These are phyloP conservation scores for Quercus rubra DNA, from an alignment of 306 rosid species.

Conservation along the genomic window DNA sequence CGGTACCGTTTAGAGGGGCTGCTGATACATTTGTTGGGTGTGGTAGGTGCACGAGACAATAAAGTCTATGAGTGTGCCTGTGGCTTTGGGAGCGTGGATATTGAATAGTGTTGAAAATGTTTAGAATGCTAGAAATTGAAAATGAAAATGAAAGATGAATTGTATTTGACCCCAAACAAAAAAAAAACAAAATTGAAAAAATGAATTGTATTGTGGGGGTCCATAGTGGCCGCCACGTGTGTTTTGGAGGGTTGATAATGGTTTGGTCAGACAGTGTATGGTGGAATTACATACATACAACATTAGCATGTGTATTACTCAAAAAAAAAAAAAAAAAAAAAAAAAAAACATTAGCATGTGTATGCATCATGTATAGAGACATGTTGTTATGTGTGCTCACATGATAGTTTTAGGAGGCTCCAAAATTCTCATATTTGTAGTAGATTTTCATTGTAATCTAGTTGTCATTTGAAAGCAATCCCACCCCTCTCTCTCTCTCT, in stretches of 20 bases:
- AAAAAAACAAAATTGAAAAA: not conserved
- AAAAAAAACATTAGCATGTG: slow-evolving; percentile 16
- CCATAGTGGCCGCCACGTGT: not conserved
- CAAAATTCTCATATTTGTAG: slow-evolving; percentile 9
- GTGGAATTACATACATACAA: slow-evolving; percentile 10
- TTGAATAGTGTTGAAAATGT: not conserved
- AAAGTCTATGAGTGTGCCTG: slow-evolving; percentile 68
- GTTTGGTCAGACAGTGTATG: slow-evolving; percentile 19
- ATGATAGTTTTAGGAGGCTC: slow-evolving; percentile 12
- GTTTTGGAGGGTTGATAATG: not conserved
- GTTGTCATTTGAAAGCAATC: too few relatives aligned
- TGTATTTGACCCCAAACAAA: not conserved
- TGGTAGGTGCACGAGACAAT: slow-evolving; percentile 54
- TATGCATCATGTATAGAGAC: slow-evolving; percentile 28
- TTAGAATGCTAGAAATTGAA: not conserved
- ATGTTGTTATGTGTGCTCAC: slow-evolving; percentile 7
- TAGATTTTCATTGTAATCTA: not conserved
- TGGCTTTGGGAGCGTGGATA: slow-evolving; percentile 26
- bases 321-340: too few relatives aligned
- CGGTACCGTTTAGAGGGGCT: not conserved
- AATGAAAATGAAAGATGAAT: not conserved
- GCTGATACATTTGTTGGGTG: not conserved
- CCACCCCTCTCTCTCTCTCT: too few relatives aligned
- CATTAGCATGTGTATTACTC: slow-evolving; percentile 19
- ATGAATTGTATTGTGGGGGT: slow-evolving; percentile 6